Conservation (phyloP, 306 rosid species). For the Glycyrrhiza uralensis region DNA sequence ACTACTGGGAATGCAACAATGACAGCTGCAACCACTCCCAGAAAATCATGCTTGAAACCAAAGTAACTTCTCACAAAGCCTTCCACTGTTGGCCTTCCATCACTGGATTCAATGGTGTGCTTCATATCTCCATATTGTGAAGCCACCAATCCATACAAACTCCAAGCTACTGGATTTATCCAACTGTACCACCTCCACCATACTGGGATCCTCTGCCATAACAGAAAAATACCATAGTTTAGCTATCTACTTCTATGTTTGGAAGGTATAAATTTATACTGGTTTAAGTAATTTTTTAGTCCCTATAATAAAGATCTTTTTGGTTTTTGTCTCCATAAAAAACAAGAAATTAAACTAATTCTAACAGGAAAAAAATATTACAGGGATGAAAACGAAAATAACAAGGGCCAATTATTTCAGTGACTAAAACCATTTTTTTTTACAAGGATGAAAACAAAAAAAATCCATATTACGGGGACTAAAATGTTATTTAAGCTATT, state of each 20-base stretch:
- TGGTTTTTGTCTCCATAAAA: no score
- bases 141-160: slow-evolving; percentile 56
- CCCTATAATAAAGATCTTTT: no score
- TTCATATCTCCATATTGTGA: slow-evolving; percentile 57
- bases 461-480: no score
- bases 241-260: background rate
- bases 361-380: no score
- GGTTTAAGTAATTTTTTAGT: no score
- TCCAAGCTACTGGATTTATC: slow-evolving; percentile 55
- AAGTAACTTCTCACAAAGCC: slow-evolving; percentile 39
- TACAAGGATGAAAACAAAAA: no score
- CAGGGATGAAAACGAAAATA: no score
- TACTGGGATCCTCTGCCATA: slow-evolving; percentile 48
- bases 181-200: slow-evolving; percentile 68
- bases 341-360: no score
- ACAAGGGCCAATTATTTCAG: no score
- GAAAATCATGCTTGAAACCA: slow-evolving; percentile 44
- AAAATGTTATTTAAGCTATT: no score
- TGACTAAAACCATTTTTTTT: no score
- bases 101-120: slow-evolving; percentile 8
- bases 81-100: slow-evolving; percentile 29
- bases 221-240: background rate
- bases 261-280: background rate
- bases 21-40: slow-evolving; percentile 42
- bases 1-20: slow-evolving; percentile 28